phyloP scores from a whole-genome alignment of 345 rosid species.

The Dipteronia dyeriana region DNA sequence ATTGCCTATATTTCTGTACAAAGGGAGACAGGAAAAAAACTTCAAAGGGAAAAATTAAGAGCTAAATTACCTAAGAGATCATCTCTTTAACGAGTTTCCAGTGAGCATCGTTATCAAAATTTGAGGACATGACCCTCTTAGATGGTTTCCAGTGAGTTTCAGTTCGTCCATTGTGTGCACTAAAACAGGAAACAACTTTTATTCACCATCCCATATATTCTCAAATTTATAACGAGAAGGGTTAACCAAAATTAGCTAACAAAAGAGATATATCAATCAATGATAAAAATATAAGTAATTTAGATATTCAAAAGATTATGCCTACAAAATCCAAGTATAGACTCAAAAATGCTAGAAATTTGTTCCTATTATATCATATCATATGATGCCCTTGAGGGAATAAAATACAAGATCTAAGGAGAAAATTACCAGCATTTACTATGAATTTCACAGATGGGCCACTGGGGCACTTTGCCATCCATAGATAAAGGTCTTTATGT shows the following conservation, averaged over 20 bases:
- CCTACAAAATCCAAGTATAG: not conserved
- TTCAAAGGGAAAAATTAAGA: not conserved
- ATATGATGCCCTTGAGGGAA: not conserved
- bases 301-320: not conserved
- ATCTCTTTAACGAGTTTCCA: conserved; percentile 95
- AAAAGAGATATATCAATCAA: not conserved
- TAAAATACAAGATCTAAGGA: not conserved
- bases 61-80: conserved; percentile 58
- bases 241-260: not conserved
- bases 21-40: not conserved
- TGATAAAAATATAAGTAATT: not conserved
- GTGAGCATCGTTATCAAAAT: conserved; percentile 80
- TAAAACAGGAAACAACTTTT: conserved; percentile 28
- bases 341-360: not conserved
- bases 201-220: not conserved
- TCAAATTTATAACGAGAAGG: not conserved
- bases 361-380: too few relatives aligned
- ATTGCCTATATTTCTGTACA: not conserved
- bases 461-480: conserved; percentile 84
- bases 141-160: too few relatives aligned
- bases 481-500: conserved; percentile 84
- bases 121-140: conserved; percentile 86
- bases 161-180: conserved; percentile 97
- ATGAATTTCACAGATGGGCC: conserved; percentile 96
- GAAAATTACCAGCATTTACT: conserved; percentile 86